Evolutionary conservation across 257 asterid species (phyloP).

Genomic region (Ehretia macrophylla): DNA sequence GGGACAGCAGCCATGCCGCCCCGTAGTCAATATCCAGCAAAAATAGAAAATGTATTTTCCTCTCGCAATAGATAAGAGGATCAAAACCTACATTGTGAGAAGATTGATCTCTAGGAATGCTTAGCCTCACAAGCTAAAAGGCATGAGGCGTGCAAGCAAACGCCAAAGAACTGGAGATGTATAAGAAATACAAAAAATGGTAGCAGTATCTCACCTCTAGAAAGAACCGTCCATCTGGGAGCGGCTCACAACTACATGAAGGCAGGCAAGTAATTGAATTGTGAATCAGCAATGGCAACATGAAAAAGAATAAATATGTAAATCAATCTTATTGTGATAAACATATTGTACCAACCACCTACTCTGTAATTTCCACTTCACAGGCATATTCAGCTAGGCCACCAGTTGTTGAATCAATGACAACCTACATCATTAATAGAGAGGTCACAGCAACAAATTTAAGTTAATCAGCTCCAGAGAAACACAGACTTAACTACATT

Average conservation of each 20-base stretch:
- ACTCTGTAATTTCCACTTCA: constrained; percentile 98
- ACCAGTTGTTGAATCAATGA: constrained; percentile 65
- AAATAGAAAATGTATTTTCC: too few species aligned
- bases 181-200: background rate
- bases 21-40: too few species aligned
- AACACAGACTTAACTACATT: constrained; percentile 5
- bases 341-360: constrained; percentile 22
- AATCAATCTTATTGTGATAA: constrained; percentile 4
- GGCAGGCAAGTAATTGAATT: constrained; percentile 17
- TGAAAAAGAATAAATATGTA: constrained; percentile 1
- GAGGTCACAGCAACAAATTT: constrained; percentile 18
- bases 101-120: too few species aligned
- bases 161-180: background rate
- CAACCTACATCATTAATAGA: constrained; percentile 49
- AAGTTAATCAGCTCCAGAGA: constrained; percentile 15
- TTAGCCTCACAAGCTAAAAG: background rate
- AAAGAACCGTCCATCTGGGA: constrained; percentile 97
- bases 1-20: too few species aligned
- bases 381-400: constrained; percentile 83
- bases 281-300: constrained; percentile 19
- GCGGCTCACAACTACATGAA: constrained; percentile 92
- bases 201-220: constrained; percentile 60
- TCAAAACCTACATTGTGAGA: too few species aligned
- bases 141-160: background rate
- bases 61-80: too few species aligned